Percentiles rank a stretch among this genome's conserved stretches.
phyloP scores from a whole-genome alignment of 495 filamentous ascomycete genomes.

The Penicillium antarcticum region DNA sequence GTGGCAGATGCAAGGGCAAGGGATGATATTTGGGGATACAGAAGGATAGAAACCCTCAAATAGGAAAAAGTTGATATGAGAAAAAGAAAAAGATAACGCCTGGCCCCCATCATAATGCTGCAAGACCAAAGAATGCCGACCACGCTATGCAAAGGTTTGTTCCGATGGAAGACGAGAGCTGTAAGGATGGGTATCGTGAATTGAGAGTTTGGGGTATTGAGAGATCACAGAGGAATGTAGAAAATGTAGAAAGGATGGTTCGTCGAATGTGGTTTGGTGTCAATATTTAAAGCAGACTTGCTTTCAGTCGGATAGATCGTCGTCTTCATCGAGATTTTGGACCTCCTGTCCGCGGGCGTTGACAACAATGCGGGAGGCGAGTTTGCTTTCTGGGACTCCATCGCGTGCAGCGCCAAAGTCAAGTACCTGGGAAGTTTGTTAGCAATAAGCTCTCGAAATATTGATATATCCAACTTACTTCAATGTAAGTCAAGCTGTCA shows the following conservation, averaged over 20 bases:
- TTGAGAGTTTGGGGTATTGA: conserved; percentile 5
- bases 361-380: conserved; percentile 78
- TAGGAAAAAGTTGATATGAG: conserved; percentile 7
- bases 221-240: conserved; percentile 8
- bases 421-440: conserved; percentile 56
- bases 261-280: conserved; percentile 4
- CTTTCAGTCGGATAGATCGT: conserved; percentile 33
- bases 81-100: conserved; percentile 31
- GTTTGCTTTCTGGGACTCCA: conserved; percentile 67
- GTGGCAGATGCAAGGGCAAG: conserved; percentile 4
- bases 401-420: conserved; percentile 90
- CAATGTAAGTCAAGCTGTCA: conserved; percentile 87
- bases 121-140: conserved; percentile 38
- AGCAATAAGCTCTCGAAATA: conserved; percentile 19
- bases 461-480: conserved; percentile 58
- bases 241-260: conserved; percentile 2
- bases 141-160: conserved; percentile 46
- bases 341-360: conserved; percentile 54
- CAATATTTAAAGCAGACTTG: conserved; percentile 14
- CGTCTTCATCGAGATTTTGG: conserved; percentile 36
- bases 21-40: conserved; percentile 2
- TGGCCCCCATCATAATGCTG: conserved; percentile 34
- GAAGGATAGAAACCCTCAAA: not conserved
- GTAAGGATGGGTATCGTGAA: conserved; percentile 29
- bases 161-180: conserved; percentile 22